Evolutionary conservation across 768 basidiomycete genomes (phyloP).

Genomic region (Leccinum pellstonianum): DNA sequence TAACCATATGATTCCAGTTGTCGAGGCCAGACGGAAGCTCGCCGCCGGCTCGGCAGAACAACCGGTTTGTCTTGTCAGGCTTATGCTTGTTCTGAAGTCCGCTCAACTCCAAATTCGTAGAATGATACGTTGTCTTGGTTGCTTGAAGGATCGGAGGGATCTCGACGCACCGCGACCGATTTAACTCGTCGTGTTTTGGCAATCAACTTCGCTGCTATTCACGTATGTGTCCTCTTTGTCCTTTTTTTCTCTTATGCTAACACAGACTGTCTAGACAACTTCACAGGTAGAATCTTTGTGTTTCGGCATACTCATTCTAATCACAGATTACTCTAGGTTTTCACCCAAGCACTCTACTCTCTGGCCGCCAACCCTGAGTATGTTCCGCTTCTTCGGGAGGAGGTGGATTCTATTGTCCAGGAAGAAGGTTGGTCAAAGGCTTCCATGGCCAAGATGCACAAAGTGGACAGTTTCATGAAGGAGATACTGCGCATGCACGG

Average conservation of each 20-base stretch:
- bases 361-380: slow-evolving; percentile 18
- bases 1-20: slow-evolving; percentile 26
- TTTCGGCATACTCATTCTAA: background rate
- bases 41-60: background rate
- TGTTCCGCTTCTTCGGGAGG: slow-evolving; percentile 15
- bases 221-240: background rate
- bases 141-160: slow-evolving; percentile 23
- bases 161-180: slow-evolving; percentile 17
- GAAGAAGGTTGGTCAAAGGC: slow-evolving; percentile 21
- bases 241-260: background rate
- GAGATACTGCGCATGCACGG: slow-evolving; percentile 32
- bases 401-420: slow-evolving; percentile 12
- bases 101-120: slow-evolving; percentile 15
- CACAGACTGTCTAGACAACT: background rate
- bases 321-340: background rate
- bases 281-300: slow-evolving; percentile 7
- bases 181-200: slow-evolving; percentile 21
- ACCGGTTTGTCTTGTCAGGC: slow-evolving; percentile 8
- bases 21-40: slow-evolving; percentile 13
- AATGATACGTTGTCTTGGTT: slow-evolving; percentile 37
- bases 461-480: slow-evolving; percentile 21
- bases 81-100: background rate
- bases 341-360: slow-evolving; percentile 9
- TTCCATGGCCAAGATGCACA: slow-evolving; percentile 17
- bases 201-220: slow-evolving; percentile 26